Percentiles rank a stretch among this genome's conserved stretches.
Evolutionary conservation across 768 basidiomycete genomes (phyloP).

Genomic region (Kwoniella sp.): DNA sequence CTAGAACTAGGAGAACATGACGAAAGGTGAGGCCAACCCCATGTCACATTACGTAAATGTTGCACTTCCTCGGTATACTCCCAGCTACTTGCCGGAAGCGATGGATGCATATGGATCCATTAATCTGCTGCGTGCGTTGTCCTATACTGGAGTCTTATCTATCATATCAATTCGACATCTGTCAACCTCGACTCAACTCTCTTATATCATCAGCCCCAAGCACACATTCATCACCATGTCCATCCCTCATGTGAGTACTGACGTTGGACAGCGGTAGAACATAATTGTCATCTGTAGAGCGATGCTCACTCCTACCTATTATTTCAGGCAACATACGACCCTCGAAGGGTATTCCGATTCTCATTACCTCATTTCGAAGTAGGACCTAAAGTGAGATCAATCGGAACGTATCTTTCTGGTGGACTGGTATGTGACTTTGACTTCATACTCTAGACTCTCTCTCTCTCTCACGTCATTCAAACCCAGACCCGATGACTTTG

Average conservation of each 20-base stretch:
- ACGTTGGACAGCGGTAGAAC: not conserved
- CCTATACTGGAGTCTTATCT: too few relatives aligned
- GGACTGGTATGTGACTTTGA: slow-evolving; percentile 70
- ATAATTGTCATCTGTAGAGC: not conserved
- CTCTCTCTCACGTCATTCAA: too few relatives aligned
- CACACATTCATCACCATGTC: slow-evolving; percentile 22
- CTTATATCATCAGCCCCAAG: not conserved
- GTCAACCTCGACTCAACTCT: not conserved
- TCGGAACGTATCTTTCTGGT: slow-evolving; percentile 89
- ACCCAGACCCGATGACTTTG: too few relatives aligned
- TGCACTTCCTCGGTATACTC: too few relatives aligned
- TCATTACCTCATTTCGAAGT: slow-evolving; percentile 73
- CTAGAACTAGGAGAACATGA: slow-evolving; percentile 5
- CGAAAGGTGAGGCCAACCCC: not conserved
- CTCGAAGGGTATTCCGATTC: slow-evolving; percentile 81
- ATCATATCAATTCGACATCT: not conserved
- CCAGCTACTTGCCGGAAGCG: not conserved
- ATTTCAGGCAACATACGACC: slow-evolving; percentile 77
- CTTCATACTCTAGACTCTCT: too few relatives aligned
- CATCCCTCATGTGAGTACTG: slow-evolving; percentile 36
- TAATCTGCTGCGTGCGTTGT: too few relatives aligned
- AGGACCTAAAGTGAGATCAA: slow-evolving; percentile 73
- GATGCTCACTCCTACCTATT: not conserved
- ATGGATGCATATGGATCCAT: too few relatives aligned
- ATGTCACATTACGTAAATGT: slow-evolving; percentile 7